Base-by-base conservation (phyloP, 768 basidiomycete genomes). In the Russula vinacea region DNA sequence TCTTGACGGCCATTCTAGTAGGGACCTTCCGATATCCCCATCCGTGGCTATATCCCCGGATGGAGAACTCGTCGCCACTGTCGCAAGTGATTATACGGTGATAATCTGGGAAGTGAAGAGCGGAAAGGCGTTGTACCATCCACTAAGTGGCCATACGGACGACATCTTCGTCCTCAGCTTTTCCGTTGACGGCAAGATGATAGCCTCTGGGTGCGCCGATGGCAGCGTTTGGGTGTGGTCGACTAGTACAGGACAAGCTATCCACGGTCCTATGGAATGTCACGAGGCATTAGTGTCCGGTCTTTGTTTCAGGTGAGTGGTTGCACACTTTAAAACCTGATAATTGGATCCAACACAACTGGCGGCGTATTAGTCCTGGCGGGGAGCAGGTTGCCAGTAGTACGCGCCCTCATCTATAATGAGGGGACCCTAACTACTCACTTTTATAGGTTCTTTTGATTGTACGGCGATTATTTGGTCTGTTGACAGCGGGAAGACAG, bases 121-220 rank as follows among this genome's bases (percentile, higher is more conserved):
- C 24, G 67, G 67, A 33, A 58, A 53, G 45, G 6, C 53, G 13
- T 22, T 69, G 22, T 52, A 37, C 13, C 60, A 54, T 11, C 67
- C 68, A 29, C 26, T 69, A 10, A 49, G 54, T 24, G 68, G 68
- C 19, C 68, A 69, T 24, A 24, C 29, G 1, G 67, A 58, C n/a
- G 54, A 61, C 32, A 56, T 65, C 19, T 58, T 1, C 40, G 60
- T 51, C 55, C 60, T 68, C 47, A 58, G 50, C 37, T 66, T 66
- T 37, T 66, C 67, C 5, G 47, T 42, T 14, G 65, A 68, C 42
- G 57, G 67, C 22, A 53, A 56, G 26, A 60, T 54, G 40, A 40
- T 68, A 16, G 65, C 47, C 7, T 68, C 67, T 11, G 61, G 67
- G 17, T 59, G 65, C 6, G 58, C 54, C 32, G 67, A 68, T 51